phyloP scores from a whole-genome alignment of 805 yeast genomes.

The Yarrowia bubula region DNA sequence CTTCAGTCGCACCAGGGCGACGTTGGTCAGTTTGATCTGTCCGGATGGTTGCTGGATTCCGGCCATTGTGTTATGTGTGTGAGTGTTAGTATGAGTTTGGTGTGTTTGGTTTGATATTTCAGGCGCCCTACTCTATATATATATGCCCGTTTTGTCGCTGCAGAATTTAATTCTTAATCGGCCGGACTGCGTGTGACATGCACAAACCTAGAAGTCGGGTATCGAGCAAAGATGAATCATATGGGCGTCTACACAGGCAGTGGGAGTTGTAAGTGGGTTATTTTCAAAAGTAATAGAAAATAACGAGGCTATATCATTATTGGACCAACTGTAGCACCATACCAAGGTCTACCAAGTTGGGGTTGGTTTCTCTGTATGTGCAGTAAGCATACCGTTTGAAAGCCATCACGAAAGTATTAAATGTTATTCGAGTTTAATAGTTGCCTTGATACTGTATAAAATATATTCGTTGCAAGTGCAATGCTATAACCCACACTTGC shows the following conservation, averaged over 20 bases:
- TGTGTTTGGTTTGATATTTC: neutral
- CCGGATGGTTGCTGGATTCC: conserved; percentile 80
- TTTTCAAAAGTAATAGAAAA: no score
- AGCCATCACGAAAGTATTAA: neutral
- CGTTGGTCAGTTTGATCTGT: conserved; percentile 89
- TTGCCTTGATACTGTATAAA: neutral
- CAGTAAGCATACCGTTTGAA: neutral
- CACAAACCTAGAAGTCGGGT: neutral
- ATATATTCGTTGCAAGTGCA: no score
- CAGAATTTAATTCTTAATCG: conserved; percentile 13
- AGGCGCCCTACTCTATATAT: neutral
- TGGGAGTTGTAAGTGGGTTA: no score
- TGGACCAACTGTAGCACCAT: neutral
- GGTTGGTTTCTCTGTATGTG: neutral
- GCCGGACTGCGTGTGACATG: neutral
- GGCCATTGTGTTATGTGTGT: conserved; percentile 41
- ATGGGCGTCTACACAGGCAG: neutral
- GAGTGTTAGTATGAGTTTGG: conserved; percentile 4
- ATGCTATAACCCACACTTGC: no score
- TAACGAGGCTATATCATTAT: no score
- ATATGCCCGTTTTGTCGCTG: neutral
- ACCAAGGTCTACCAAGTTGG: no score
- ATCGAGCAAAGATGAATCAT: conserved; percentile 21
- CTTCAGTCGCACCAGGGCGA: conserved; percentile 85
- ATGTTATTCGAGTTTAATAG: neutral